Evolutionary conservation across 768 basidiomycete genomes (phyloP), one percentile per base, ranked within the genome.

Genomic region (Suillus hirtellus): DNA sequence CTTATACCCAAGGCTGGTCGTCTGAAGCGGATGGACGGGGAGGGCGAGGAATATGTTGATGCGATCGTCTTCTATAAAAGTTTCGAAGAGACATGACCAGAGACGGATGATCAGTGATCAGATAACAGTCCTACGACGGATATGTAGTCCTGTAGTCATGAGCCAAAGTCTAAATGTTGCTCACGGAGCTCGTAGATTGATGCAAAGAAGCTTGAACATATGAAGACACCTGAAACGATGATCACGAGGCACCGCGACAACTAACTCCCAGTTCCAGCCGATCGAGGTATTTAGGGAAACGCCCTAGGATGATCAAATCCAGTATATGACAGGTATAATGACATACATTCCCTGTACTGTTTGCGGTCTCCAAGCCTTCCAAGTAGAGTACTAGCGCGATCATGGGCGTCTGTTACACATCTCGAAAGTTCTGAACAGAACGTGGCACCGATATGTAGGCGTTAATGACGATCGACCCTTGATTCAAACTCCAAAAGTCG

Each of bases 41-140:
- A 77, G 5, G 89, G 85, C 15, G 95, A 96, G 70, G 94, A 96
- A 72, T 96, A 87, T 68, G 88, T 95, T 9, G 95, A 97, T 71
- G 93, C 95, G 0, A 86, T 87, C 77, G 84, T 97, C 17, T 83
- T 92, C 70, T 93, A 92, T 78, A 93, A 90, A 78, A 85, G 82
- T 65, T 95, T 94, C 71, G 79, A 79, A 4, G 79, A 82, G 4
- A 62, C 43, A 17, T 17, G 21, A 62, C 27, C 24, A n/a, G 6
- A 37, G 34, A 12, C 17, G 44, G 38, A 24, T 4, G 19, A 60
- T 40, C 59, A 62, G 60, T 60, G 37, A 38, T 34, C 60, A 62
- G 19, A 35, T 62, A 38, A 61, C 31, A 40, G 40, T 42, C 35
- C 38, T 59, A 14, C 14, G 9, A 21, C n/a, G n/a, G 8, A 44